Evolutionary conservation across 139 green algal species (phyloP).

Genomic region (Raphidocelis subcapitata): DNA sequence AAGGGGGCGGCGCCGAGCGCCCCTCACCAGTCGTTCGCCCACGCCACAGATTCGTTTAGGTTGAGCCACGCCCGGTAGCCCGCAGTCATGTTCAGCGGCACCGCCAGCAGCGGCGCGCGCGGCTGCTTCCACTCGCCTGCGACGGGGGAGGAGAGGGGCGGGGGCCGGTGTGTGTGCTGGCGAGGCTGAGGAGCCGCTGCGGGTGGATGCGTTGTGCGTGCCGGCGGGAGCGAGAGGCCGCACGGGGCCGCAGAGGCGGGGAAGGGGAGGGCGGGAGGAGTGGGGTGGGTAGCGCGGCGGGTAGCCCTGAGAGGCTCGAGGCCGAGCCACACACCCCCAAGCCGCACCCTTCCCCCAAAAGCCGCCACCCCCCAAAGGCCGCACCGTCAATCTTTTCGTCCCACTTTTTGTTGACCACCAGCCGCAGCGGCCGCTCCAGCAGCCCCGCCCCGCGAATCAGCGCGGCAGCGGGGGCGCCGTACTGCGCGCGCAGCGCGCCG

Average conservation of each 20-base stretch:
- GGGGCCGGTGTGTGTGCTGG: no score
- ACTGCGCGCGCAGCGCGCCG: conserved; percentile 14
- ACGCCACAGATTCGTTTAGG: conserved; percentile 1
- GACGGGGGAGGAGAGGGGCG: no score
- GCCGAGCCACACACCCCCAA: no score
- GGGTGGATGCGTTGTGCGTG: no score
- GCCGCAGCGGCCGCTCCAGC: conserved; percentile 10
- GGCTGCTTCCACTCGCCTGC: conserved; percentile 22
- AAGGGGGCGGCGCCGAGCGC: no score
- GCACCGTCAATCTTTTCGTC: conserved; percentile 19
- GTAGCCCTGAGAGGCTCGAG: no score
- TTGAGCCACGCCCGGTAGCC: conserved; percentile 8
- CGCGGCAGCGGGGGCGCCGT: conserved; percentile 1
- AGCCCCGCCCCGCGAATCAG: conserved; percentile 5
- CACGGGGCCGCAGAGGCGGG: no score
- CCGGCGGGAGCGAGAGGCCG: no score
- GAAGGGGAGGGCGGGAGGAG: no score
- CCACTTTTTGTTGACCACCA: conserved; percentile 17
- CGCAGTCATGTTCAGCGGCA: conserved; percentile 26
- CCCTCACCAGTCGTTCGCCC: neutral
- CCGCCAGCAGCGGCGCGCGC: conserved; percentile 7
- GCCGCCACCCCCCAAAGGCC: neutral
- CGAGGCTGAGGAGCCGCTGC: no score
- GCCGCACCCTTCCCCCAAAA: no score
- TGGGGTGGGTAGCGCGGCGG: no score